A percentile compares a stretch with the other conserved stretches of the same genome.
Conservation (phyloP, 768 basidiomycete species). For the Auricularia auricula-judae region DNA sequence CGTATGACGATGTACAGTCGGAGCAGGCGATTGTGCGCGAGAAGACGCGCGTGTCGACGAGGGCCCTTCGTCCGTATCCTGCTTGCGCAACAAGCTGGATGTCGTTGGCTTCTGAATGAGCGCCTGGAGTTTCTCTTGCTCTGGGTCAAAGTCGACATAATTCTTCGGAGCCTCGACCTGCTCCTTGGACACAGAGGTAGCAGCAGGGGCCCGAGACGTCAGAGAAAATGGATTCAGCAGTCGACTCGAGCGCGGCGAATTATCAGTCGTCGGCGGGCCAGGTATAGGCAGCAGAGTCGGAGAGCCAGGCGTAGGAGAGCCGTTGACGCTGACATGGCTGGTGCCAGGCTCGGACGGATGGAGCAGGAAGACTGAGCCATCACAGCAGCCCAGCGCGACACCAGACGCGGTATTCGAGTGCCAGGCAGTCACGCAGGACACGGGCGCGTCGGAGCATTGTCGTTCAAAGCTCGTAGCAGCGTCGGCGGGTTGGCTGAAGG, state of each 20-base stretch:
- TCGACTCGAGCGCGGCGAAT: conserved; percentile 6
- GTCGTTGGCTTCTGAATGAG: conserved; percentile 44
- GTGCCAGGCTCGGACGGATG: conserved; percentile 1
- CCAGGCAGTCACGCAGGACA: background rate
- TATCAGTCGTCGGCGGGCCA: conserved; percentile 8
- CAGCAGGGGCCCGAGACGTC: conserved; percentile 15
- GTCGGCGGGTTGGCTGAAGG: background rate
- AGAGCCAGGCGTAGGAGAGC: conserved; percentile 3
- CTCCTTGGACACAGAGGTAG: conserved; percentile 44
- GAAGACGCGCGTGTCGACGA: conserved; percentile 36
- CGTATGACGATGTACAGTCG: background rate
- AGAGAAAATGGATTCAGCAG: conserved; percentile 3
- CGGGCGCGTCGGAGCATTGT: background rate
- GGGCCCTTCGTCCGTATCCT: background rate
- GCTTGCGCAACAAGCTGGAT: conserved; percentile 18
- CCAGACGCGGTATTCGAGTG: conserved; percentile 9
- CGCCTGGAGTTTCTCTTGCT: conserved; percentile 63
- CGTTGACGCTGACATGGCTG: conserved; percentile 3
- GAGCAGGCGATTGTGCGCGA: background rate
- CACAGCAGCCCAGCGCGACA: conserved; percentile 24
- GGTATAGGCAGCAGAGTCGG: conserved; percentile 8
- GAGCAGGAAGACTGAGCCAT: conserved; percentile 27
- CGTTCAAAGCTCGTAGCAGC: background rate
- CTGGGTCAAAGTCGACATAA: conserved; percentile 74
- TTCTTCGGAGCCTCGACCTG: conserved; percentile 69